These are phyloP conservation scores for Macadamia tetraphylla DNA, from an alignment of 164 flowering plant genomes.

Conservation along the genomic window DNA sequence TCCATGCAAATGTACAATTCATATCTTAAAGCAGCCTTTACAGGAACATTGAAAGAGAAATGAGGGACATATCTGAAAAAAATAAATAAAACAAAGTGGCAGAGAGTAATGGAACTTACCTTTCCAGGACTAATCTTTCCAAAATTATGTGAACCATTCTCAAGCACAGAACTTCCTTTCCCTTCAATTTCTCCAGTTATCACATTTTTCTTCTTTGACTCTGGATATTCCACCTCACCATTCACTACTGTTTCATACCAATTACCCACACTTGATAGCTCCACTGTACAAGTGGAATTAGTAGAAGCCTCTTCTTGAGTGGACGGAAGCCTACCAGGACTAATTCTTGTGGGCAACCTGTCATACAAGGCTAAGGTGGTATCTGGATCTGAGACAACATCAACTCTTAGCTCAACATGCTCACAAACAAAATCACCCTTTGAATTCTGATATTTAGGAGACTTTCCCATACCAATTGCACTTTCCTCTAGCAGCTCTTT, in stretches of 20 bases:
- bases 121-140: constrained; percentile 40
- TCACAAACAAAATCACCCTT: constrained; percentile 29
- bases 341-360: constrained; percentile 25
- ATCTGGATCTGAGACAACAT: constrained; percentile 49
- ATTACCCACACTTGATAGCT: constrained; percentile 20
- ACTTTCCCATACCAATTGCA: constrained; percentile 27
- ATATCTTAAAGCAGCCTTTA: too few species aligned
- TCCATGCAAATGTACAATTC: too few species aligned
- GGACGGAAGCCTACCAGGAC: constrained; percentile 32
- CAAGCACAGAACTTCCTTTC: constrained; percentile 30
- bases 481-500: constrained; percentile 31
- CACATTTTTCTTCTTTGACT: constrained; percentile 30
- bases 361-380: constrained; percentile 60
- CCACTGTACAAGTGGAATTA: constrained; percentile 17
- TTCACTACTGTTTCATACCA: constrained; percentile 31
- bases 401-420: constrained; percentile 32
- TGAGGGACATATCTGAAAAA: too few species aligned
- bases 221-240: constrained; percentile 40
- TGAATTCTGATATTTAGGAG: constrained; percentile 27
- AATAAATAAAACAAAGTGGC: background rate
- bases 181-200: constrained; percentile 33
- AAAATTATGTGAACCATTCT: constrained; percentile 30
- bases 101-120: constrained; percentile 28
- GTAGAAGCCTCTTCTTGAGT: constrained; percentile 20
- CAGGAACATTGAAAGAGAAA: too few species aligned